phyloP scores from a whole-genome alignment of 148 eudicot species.

The Linanthus parryae region DNA sequence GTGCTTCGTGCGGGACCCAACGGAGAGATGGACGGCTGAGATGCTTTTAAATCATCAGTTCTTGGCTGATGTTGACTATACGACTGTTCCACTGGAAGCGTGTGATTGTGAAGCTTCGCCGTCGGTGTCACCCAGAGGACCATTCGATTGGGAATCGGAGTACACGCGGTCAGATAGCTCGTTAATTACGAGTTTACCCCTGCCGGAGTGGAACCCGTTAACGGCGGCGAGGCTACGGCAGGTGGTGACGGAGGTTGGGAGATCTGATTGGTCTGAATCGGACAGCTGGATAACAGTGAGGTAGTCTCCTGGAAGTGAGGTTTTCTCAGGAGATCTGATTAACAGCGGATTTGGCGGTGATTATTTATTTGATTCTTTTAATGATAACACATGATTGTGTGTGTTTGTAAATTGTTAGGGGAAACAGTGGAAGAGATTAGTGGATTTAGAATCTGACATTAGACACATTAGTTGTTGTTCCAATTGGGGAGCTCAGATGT shows the following conservation, averaged over 20 bases:
- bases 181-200: slow-evolving; percentile 11
- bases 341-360: too few species aligned
- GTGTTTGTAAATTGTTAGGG: too few species aligned
- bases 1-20: slow-evolving; percentile 35
- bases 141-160: slow-evolving; percentile 48
- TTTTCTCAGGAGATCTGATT: too few species aligned
- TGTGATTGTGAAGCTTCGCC: slow-evolving; percentile 3
- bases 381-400: too few species aligned
- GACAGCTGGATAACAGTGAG: slow-evolving; percentile 30
- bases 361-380: too few species aligned
- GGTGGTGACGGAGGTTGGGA: slow-evolving; percentile 14
- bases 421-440: too few species aligned
- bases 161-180: too few species aligned
- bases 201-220: slow-evolving; percentile 5
- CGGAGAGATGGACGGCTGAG: slow-evolving; percentile 45
- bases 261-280: slow-evolving; percentile 24
- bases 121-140: slow-evolving; percentile 54
- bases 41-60: slow-evolving; percentile 58
- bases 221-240: slow-evolving; percentile 20
- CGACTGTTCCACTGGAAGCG: slow-evolving; percentile 6
- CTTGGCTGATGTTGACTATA: slow-evolving; percentile 18
- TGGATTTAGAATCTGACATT: too few species aligned
- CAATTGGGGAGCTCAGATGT: too few species aligned
- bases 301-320: too few species aligned
- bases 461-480: too few species aligned